Percentiles rank a stretch among this genome's conserved stretches.
phyloP scores from a whole-genome alignment of 805 yeast genomes.

The Cyberlindnera bimundalis region DNA sequence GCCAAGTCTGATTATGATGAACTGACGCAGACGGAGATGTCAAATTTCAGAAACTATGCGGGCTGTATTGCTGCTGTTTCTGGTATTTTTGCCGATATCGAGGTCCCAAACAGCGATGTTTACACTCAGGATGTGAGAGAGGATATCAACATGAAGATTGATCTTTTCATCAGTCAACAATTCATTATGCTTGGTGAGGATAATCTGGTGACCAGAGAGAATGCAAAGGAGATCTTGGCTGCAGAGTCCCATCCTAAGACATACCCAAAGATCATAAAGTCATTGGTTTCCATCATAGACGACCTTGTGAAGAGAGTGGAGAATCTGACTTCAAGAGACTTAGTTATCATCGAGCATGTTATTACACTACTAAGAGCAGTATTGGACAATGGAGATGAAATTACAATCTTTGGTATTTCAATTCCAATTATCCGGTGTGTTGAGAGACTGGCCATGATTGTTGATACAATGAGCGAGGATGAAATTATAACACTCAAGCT shows the following conservation, averaged over 20 bases:
- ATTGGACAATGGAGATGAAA: conserved; percentile 32
- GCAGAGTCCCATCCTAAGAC: conserved; percentile 60
- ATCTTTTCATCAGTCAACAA: conserved; percentile 49
- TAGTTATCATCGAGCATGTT: conserved; percentile 45
- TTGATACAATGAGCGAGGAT: conserved; percentile 13
- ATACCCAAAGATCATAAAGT: conserved; percentile 44
- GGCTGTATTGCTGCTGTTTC: conserved; percentile 71
- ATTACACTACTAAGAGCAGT: conserved; percentile 43
- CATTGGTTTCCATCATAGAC: conserved; percentile 38
- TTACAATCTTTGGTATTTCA: conserved; percentile 32
- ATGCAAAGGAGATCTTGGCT: conserved; percentile 67
- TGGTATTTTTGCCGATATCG: conserved; percentile 50
- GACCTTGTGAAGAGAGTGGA: conserved; percentile 26
- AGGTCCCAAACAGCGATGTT: conserved; percentile 13
- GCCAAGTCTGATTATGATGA: conserved; percentile 23
- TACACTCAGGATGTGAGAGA: conserved; percentile 24
- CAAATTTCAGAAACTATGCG: conserved; percentile 60
- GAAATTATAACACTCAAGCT: conserved; percentile 30
- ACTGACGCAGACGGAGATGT: conserved; percentile 34
- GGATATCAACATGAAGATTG: conserved; percentile 36
- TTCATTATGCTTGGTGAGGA: conserved; percentile 45
- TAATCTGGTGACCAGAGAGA: conserved; percentile 58
- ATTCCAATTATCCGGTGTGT: conserved; percentile 30
- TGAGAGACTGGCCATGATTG: conserved; percentile 17
- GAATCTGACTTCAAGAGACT: conserved; percentile 27